These are phyloP conservation scores for Populus ilicifolia DNA, from an alignment of 345 rosid genomes.

Conservation along the genomic window DNA sequence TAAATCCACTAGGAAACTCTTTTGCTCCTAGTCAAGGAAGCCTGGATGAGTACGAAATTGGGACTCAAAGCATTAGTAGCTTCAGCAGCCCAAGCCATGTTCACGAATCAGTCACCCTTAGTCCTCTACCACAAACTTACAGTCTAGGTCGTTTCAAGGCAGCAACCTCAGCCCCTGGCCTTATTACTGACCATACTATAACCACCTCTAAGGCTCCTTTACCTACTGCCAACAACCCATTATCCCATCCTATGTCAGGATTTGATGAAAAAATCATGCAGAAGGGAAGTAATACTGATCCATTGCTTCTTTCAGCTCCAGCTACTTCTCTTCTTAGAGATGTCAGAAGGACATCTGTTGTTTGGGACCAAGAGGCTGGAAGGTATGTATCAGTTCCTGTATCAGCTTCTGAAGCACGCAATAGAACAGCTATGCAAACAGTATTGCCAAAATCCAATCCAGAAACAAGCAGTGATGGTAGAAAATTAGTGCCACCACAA, in stretches of 20 bases:
- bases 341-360: constrained; percentile 80
- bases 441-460: constrained; percentile 40
- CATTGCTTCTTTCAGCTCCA: constrained; percentile 61
- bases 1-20: constrained; percentile 54
- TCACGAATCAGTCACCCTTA: constrained; percentile 73
- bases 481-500: constrained; percentile 40
- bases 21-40: constrained; percentile 86
- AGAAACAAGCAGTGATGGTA: constrained; percentile 39
- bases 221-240: constrained; percentile 28
- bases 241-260: constrained; percentile 32
- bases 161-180: constrained; percentile 33
- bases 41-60: constrained; percentile 78
- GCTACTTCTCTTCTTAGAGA: constrained; percentile 83
- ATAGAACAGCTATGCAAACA: constrained; percentile 40
- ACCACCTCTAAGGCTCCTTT: constrained; percentile 36
- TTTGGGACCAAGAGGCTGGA: constrained; percentile 94
- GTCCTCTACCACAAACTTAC: constrained; percentile 76
- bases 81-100: constrained; percentile 84
- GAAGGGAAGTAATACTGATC: constrained; percentile 52
- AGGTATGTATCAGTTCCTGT: constrained; percentile 78
- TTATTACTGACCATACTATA: constrained; percentile 43
- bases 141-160: constrained; percentile 37
- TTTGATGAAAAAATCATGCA: constrained; percentile 58
- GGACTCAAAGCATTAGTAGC: constrained; percentile 83
- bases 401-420: constrained; percentile 64